Evolutionary conservation across 257 asterid species (phyloP).

Genomic region (Solanum etuberosum): DNA sequence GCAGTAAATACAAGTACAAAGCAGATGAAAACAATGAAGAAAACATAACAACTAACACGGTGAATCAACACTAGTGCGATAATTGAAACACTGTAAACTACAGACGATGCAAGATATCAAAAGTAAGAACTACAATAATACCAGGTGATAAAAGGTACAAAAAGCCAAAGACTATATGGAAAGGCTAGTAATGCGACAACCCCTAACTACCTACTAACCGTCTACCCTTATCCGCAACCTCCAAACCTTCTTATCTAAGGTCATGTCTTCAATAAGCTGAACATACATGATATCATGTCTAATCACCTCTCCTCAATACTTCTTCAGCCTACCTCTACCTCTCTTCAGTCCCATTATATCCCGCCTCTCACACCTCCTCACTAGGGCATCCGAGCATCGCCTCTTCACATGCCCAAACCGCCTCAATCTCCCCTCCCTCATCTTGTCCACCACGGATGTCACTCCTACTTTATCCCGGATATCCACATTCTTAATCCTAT

Average conservation of each 20-base stretch:
- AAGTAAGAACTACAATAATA: neutral
- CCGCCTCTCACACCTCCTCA: neutral
- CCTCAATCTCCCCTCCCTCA: neutral
- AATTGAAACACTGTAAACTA: neutral
- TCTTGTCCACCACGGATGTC: neutral
- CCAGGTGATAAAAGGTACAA: neutral
- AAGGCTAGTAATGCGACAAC: neutral
- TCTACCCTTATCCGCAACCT: neutral
- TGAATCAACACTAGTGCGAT: neutral
- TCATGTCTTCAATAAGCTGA: neutral
- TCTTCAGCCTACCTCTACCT: neutral
- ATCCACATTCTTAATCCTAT: neutral
- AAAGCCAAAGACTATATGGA: neutral
- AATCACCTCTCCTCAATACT: neutral
- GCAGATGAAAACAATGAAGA: neutral
- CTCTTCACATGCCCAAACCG: neutral
- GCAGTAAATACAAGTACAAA: neutral
- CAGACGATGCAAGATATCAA: neutral
- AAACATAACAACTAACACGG: neutral
- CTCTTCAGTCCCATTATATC: neutral
- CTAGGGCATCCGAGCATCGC: neutral
- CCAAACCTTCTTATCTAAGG: neutral
- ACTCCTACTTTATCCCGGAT: neutral
- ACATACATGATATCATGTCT: neutral
- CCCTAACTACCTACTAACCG: neutral